Evolutionary conservation across 2,329 filamentous ascomycete species (phyloP), one percentile per base, ranked within the genome.

Genomic region (Magnaporthiopsis incrustans): DNA sequence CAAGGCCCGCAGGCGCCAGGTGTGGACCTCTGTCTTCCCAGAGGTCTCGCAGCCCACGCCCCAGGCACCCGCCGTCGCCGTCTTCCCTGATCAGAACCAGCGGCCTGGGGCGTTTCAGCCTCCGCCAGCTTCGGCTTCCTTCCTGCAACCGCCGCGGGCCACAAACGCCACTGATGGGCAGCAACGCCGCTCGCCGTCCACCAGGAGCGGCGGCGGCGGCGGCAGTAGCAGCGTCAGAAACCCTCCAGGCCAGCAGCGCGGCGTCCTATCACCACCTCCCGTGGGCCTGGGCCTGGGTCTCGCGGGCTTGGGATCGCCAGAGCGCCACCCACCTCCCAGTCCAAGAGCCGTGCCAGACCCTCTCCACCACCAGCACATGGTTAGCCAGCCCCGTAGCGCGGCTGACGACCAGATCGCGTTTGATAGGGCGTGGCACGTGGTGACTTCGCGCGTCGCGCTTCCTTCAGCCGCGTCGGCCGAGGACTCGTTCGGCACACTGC

Each of bases 361-460:
- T 38, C 35, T 38, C 35, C 35, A 38, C 35, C 35, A 38, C 35
- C 35, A 38, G 35, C 35, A 38, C 35, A 38, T 38, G 35, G 35
- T 38, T 12, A 38, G 35, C 35, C 35, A 38, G 15, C 60, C 50
- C 50, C 26, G 64, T 25, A 59, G 62, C 63, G 62, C 75, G 65
- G 71, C 75, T 62, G 74, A 77, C 66, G 80, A 86, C 67, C 85
- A 87, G 73, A 77, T 80, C 63, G 79, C 78, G 67, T 87, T 82
- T 79, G 84, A 88, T 70, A 77, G 82, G 66, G 84, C 85, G 65
- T 89, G 86, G 86, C 82, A 86, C 70, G 75, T 78, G 33, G 85
- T 88, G 66, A 88, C 85, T 22, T 78, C 82, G 35, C 77, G 77
- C 44, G 82, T 89, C 59, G 78, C 80, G 60, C 77, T 89, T 27